phyloP scores from a whole-genome alignment of 2,329 filamentous ascomycete species.

The Aspergillus pseudotamarii region DNA sequence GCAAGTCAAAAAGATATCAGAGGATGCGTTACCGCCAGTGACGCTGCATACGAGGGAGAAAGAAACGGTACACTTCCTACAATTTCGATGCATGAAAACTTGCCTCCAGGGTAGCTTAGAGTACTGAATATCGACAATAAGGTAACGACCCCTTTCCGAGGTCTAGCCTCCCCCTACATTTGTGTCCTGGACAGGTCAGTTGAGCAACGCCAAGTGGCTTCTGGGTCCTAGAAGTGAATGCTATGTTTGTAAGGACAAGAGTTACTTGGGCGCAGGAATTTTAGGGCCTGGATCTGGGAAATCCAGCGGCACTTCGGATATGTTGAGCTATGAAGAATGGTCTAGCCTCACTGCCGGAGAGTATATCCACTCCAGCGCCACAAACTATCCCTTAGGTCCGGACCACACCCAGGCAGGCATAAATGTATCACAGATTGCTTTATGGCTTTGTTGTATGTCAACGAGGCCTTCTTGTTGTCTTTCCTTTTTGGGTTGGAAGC shows the following conservation, averaged over 20 bases:
- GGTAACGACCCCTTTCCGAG: neutral
- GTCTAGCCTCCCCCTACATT: neutral
- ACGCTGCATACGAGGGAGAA: neutral
- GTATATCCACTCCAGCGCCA: neutral
- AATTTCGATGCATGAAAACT: neutral
- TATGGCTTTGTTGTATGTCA: neutral
- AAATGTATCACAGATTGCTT: neutral
- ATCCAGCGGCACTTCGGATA: neutral
- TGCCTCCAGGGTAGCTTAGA: neutral
- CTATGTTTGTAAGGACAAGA: neutral
- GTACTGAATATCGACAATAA: neutral
- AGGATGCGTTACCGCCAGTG: neutral
- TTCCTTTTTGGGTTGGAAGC: neutral
- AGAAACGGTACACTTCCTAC: neutral
- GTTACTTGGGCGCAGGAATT: neutral
- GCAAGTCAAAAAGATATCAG: neutral
- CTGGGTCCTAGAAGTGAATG: neutral
- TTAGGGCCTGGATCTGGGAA: neutral
- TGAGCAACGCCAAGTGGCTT: neutral
- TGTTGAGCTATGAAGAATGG: slow-evolving; percentile 1
- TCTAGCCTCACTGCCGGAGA: neutral
- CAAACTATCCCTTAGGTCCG: slow-evolving; percentile 2
- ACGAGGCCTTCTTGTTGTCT: neutral
- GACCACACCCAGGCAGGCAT: neutral
- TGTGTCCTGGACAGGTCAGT: neutral